These are phyloP conservation scores for Brettanomyces anomalus DNA, from an alignment of 805 yeast genomes.

Conservation along the genomic window DNA sequence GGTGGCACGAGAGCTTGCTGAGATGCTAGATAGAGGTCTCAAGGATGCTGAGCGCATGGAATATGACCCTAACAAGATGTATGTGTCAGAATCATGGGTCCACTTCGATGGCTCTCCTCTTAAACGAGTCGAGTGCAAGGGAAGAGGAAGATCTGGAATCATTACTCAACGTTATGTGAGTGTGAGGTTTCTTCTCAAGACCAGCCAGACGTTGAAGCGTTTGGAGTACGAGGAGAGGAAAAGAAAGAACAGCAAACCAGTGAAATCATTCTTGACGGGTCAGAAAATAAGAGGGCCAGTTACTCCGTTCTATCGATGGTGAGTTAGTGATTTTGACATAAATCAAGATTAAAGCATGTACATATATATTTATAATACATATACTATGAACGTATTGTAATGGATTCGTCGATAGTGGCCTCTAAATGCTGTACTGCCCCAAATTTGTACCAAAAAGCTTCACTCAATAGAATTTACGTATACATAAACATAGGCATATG, in stretches of 20 bases:
- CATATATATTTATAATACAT: too few relatives aligned
- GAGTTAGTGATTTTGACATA: too few relatives aligned
- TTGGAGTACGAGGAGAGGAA: conserved; percentile 47
- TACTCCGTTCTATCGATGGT: conserved; percentile 52
- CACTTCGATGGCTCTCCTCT: conserved; percentile 79
- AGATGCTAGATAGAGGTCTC: conserved; percentile 62
- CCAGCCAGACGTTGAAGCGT: conserved; percentile 55
- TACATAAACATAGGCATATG: too few relatives aligned
- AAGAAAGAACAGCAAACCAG: conserved; percentile 36
- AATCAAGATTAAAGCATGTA: conserved; percentile 1
- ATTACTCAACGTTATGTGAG: conserved; percentile 72
- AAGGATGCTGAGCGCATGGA: conserved; percentile 57
- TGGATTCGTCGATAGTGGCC: too few relatives aligned
- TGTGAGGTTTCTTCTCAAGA: conserved; percentile 66
- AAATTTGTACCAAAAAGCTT: too few relatives aligned
- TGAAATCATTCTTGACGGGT: conserved; percentile 32
- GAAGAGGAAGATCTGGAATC: conserved; percentile 84
- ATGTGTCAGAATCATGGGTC: conserved; percentile 78
- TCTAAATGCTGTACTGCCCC: too few relatives aligned
- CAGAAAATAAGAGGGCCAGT: conserved; percentile 40
- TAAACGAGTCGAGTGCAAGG: conserved; percentile 71
- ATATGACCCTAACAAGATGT: conserved; percentile 51
- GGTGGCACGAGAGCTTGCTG: conserved; percentile 71
- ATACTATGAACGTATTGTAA: too few relatives aligned
- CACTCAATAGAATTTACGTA: too few relatives aligned